Evolutionary conservation across 2,329 filamentous ascomycete species (phyloP).

Genomic region (Penicillium concentricum): DNA sequence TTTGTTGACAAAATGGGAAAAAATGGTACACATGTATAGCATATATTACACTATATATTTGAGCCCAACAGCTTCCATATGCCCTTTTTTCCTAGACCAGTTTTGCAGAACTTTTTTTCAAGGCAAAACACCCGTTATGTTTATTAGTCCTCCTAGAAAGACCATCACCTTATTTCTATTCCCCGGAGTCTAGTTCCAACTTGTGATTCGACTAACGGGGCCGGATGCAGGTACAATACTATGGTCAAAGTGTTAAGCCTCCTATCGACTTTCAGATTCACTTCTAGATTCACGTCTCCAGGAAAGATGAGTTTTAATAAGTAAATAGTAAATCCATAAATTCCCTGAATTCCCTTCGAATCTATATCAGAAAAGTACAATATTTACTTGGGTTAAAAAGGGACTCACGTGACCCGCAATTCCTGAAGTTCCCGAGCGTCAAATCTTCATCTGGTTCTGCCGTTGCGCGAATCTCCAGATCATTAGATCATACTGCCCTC

Average conservation of each 20-base stretch:
- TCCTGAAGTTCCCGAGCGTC: conserved; percentile 45
- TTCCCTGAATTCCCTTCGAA: neutral
- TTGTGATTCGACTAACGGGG: neutral
- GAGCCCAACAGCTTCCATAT: no score
- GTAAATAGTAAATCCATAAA: neutral
- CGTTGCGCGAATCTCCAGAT: conserved; percentile 37
- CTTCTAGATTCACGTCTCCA: neutral
- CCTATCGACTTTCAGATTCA: neutral
- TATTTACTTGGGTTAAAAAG: conserved; percentile 1
- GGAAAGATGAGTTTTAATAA: neutral
- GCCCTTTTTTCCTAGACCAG: neutral
- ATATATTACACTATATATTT: neutral
- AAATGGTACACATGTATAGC: neutral
- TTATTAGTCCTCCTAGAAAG: neutral
- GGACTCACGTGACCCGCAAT: conserved; percentile 28
- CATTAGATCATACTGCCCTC: conserved; percentile 41
- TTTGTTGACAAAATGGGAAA: neutral
- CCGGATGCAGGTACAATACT: neutral
- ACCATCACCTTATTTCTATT: neutral
- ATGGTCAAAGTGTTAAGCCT: neutral
- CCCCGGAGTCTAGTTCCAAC: neutral
- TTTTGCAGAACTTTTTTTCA: neutral
- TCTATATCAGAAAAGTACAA: neutral
- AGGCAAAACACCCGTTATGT: neutral
- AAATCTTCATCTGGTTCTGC: conserved; percentile 40